Conservation (phyloP, 2,329 filamentous ascomycete genomes). For the Monosporascus cannonballus region DNA sequence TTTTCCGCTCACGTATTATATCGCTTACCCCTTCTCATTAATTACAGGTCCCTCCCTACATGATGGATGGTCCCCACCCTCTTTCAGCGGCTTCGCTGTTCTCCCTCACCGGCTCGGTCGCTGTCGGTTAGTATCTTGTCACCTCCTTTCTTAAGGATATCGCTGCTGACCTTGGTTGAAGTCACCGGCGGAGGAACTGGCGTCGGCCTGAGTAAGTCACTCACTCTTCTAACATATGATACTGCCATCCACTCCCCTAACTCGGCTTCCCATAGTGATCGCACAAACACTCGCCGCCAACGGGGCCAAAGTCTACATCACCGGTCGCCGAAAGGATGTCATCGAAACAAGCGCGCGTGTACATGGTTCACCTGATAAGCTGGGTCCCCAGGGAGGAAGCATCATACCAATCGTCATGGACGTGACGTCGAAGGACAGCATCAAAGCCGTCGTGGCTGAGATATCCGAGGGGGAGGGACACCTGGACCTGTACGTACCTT, state of each 20-base stretch:
- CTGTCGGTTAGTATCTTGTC: slow-evolving; percentile 17
- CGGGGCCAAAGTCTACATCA: slow-evolving; percentile 30
- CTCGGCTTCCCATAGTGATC: slow-evolving; percentile 26
- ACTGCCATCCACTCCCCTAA: background rate
- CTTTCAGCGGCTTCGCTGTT: slow-evolving; percentile 22
- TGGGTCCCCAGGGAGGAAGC: slow-evolving; percentile 34
- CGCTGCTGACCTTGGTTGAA: slow-evolving; percentile 1
- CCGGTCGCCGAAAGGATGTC: slow-evolving; percentile 37
- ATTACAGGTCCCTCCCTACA: background rate
- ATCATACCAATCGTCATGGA: slow-evolving; percentile 39
- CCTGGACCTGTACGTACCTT: slow-evolving; percentile 35
- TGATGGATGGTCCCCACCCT: slow-evolving; percentile 20
- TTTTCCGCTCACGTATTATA: too few relatives aligned
- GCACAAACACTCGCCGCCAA: slow-evolving; percentile 39
- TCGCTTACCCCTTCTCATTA: too few relatives aligned
- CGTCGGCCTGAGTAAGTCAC: slow-evolving; percentile 19
- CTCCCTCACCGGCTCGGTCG: slow-evolving; percentile 19
- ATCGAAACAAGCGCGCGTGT: slow-evolving; percentile 34
- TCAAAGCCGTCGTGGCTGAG: slow-evolving; percentile 40
- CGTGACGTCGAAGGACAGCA: slow-evolving; percentile 44
- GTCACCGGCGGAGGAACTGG: slow-evolving; percentile 24
- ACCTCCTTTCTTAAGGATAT: slow-evolving; percentile 4
- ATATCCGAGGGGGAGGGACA: slow-evolving; percentile 44
- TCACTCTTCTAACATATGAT: background rate
- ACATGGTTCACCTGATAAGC: slow-evolving; percentile 34